Evolutionary conservation across 768 basidiomycete genomes (phyloP), one percentile per base, ranked within the genome.

Genomic region (Amanita pallidorosea): DNA sequence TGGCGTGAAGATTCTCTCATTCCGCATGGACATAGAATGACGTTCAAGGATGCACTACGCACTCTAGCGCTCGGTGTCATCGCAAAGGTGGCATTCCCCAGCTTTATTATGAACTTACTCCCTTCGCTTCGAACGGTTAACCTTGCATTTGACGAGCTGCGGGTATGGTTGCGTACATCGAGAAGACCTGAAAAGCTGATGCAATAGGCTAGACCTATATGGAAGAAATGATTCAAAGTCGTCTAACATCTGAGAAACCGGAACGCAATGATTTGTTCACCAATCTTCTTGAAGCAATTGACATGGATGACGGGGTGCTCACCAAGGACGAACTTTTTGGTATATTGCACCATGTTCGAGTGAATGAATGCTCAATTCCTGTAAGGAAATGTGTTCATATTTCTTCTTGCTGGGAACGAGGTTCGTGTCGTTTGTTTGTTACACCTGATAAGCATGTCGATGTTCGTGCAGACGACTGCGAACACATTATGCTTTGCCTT

Each of bases 371-470:
- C 53, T 22, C 31, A 11, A 50, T 25, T 27, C 36, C 34, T 23
- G 9, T 43, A 42, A 68, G 72, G 69, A 18, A 75, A 75, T 57
- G 67, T 73, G n/a, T 75, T 70, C 48, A 69, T 74, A 17, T 75
- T 73, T 53, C 57, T 82, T n/a, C 59, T 84, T 18, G 82, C 81
- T 20, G 80, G 81, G 7, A 77, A 81, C 52, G 80, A 80, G 66
- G 77, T 77, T 51, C 13, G 58, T 53, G 20, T 36, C 12, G 12
- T 33, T 13, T 23, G 35, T 37, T 1, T 5, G 18, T 7, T 2
- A 13, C 11, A 12, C 1, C 15, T 18, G 13, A 42, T 18, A 40
- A n/a, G 23, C 5, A n/a, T 17, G 22, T 43, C 22, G 15, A 40
- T 7, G 17, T 38, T 17, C 15, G 13, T 23, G 29, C 29, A 72